Evolutionary conservation across 2,329 filamentous ascomycete genomes (phyloP), one percentile per base, ranked within the genome.

Genomic region (Sordariomycetes sp.): DNA sequence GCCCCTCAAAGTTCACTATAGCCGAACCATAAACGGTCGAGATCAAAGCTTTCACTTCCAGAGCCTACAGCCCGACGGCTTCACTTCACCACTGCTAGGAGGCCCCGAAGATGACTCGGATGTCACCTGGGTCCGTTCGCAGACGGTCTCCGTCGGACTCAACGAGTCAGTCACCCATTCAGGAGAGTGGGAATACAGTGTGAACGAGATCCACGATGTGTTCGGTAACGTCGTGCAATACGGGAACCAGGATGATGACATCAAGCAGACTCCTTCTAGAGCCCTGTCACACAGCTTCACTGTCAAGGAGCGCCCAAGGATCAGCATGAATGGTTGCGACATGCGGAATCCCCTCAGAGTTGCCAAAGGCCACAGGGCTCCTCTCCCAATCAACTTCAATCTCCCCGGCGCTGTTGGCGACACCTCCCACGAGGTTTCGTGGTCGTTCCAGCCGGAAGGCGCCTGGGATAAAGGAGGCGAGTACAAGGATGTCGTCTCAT

Each of bases 1-100:
- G 3, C 92, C 92, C 4, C 67, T 98, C 43, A 88, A 88, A 53
- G 84, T 98, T 46, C 85, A 86, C 46, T 98, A 98, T 58, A 92
- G 86, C 48, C 82, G 87, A 35, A 81, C 79, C 6, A 79, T 94
- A 46, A 94, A 96, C 46, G 77, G 79, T 40, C 81, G 84, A 42
- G 79, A 93, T 43, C 79, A 81, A 46, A 85, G 84, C 39, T 86
- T 88, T 45, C 86, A 90, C 42, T 90, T 94, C 46, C 88, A 96
- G 57, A 94, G 86, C 49, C 76, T 98, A 29, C 88, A 94, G 47
- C 88, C 92, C 0, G 87, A 95, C 32, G 84, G 85, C 23, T 81
- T 88, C 48, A 68, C 73, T 4, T 94, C 86, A 2, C 86, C 87
- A 2, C 64, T 94, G 23, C 60, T 82, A n/a, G 72, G 72, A 32